Evolutionary conservation across 345 rosid genomes (phyloP), one percentile per base, ranked within the genome.

Genomic region (Schrenkiella parvula): DNA sequence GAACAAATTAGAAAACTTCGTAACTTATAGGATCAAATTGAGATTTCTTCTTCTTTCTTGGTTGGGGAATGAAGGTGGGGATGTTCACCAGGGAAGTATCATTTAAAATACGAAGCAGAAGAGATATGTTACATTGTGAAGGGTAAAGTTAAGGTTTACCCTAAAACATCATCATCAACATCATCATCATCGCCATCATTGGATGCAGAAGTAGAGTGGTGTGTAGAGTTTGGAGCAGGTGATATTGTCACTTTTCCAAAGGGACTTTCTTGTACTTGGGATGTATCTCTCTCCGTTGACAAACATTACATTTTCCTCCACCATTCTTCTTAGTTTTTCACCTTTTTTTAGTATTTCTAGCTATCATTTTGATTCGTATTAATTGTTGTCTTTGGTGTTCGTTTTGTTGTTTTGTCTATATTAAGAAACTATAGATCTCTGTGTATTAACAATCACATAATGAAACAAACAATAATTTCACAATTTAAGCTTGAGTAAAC

Each of bases 251-350:
- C 66, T 54, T 86, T 93, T 37, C 98, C 96, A 0, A 89, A 86
- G 70, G 98, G 97, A 12, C 84, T 89, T 25, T 87, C 96, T 63
- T 93, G 97, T 79, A 89, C 91, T 59, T 93, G 98, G 98, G 97
- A 90, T 70, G 96, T 93, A 6, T 82, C 90, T 23, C 73, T 89
- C 8, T 85, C 98, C 13, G 89, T 93, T 56, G 97, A 93, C 72
- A 93, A 93, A 82, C 80, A 86, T 71, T 93, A 87, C 84, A 89
- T 86, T 44, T 90, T 92, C 14, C 91, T 82, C 78, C 83, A 87
- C 6, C 25, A 87, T 4, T 65, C 80, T 3, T 15, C 81, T 32
- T 54, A 51, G 5, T 35, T 3, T 25, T 59, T 3, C 1, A 47
- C 15, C 6, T 55, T 21, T 50, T 53, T 25, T 34, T 71, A 21